Percentiles rank a stretch among this genome's conserved stretches.
Conservation (phyloP, 2,329 filamentous ascomycete species). For the Xylariaceae sp. region DNA sequence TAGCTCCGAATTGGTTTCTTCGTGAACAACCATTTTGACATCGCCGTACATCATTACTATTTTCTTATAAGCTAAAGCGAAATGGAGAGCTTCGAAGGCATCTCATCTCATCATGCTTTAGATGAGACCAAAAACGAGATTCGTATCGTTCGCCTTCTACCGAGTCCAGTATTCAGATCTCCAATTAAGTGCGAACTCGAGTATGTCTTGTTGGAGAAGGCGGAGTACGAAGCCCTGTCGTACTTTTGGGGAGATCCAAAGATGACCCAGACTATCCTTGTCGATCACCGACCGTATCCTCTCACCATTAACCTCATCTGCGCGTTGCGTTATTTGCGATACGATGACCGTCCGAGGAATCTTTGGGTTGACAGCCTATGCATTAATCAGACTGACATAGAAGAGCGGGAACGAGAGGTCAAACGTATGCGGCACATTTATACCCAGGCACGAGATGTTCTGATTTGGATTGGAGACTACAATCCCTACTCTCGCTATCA, state of each 20-base stretch:
- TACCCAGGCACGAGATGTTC: constrained; percentile 2
- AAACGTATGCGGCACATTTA: constrained; percentile 17
- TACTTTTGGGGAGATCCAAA: constrained; percentile 19
- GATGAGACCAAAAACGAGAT: constrained; percentile 11
- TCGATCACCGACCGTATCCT: constrained; percentile 11
- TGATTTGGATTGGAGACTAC: constrained; percentile 14
- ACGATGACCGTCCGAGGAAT: constrained; percentile 11
- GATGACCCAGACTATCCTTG: constrained; percentile 12
- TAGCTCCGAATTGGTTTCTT: too few species aligned
- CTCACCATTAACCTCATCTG: constrained; percentile 15
- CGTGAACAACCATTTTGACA: too few species aligned
- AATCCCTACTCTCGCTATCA: constrained; percentile 6
- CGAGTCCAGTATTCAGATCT: constrained; percentile 4
- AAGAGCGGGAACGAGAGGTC: constrained; percentile 13
- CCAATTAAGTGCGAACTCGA: constrained; percentile 16
- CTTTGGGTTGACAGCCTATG: constrained; percentile 20
- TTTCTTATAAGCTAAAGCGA: too few species aligned
- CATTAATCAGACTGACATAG: constrained; percentile 15
- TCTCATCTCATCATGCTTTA: constrained; percentile 17
- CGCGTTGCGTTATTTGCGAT: constrained; percentile 8
- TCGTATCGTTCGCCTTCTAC: constrained; percentile 13
- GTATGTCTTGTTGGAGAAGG: constrained; percentile 8
- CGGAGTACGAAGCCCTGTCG: constrained; percentile 16
- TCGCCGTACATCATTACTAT: too few species aligned
- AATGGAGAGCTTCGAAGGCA: constrained; percentile 14